A percentile compares a stretch with the other conserved stretches of the same genome.
Conservation (phyloP, 2,329 filamentous ascomycete species). For the Cadophora malorum region DNA sequence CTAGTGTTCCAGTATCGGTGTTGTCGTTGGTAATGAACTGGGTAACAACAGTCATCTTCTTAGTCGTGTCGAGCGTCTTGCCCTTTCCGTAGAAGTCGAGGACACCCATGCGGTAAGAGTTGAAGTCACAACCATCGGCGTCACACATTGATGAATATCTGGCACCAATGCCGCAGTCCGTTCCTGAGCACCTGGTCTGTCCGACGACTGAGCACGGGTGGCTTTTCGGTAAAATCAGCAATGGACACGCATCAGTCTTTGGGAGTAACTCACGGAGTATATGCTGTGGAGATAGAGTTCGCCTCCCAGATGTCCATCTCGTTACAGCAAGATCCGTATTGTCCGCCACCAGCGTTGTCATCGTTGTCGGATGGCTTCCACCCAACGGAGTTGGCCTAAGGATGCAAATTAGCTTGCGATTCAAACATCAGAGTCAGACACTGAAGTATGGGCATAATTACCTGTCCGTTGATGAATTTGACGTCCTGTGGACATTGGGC, state of each 20-base stretch:
- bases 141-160: slow-evolving; percentile 64
- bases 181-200: slow-evolving; percentile 52
- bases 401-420: slow-evolving; percentile 25
- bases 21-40: slow-evolving; percentile 62
- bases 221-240: slow-evolving; percentile 23
- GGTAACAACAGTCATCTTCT: slow-evolving; percentile 63
- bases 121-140: slow-evolving; percentile 68
- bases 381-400: slow-evolving; percentile 59
- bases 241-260: not conserved
- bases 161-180: slow-evolving; percentile 52
- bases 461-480: slow-evolving; percentile 61
- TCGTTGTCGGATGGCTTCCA: slow-evolving; percentile 57
- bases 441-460: slow-evolving; percentile 40
- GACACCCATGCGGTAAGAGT: slow-evolving; percentile 64
- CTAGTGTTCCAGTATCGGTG: slow-evolving; percentile 57
- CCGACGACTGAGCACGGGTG: slow-evolving; percentile 59
- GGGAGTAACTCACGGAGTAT: slow-evolving; percentile 52
- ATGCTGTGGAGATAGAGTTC: slow-evolving; percentile 62
- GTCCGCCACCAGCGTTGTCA: slow-evolving; percentile 58
- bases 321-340: slow-evolving; percentile 66
- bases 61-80: slow-evolving; percentile 56
- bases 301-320: slow-evolving; percentile 75
- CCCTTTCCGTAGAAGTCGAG: slow-evolving; percentile 61
- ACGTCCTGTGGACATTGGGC: slow-evolving; percentile 61
- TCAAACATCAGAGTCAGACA: not conserved